A percentile compares a stretch with the other conserved stretches of the same genome.
Conservation (phyloP, 805 yeast species). For the Nakazawaea populi region DNA sequence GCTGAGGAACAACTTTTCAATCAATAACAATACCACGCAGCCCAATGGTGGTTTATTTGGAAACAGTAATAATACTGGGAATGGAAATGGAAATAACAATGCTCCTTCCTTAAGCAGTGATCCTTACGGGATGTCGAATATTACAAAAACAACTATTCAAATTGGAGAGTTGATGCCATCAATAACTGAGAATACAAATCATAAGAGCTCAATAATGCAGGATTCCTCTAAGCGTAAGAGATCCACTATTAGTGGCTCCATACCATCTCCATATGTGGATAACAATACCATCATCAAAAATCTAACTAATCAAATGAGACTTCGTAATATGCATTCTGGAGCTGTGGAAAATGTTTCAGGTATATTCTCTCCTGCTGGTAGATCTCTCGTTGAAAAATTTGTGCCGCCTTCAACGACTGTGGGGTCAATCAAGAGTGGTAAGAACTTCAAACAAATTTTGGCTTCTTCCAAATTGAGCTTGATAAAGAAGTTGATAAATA, state of each 20-base stretch:
- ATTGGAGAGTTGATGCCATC: constrained; percentile 11
- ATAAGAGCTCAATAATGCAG: background rate
- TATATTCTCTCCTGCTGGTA: constrained; percentile 20
- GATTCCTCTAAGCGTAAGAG: constrained; percentile 25
- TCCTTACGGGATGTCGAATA: constrained; percentile 27
- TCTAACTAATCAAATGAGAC: constrained; percentile 16
- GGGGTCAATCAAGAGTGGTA: constrained; percentile 9
- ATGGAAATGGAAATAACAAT: background rate
- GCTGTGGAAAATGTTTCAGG: constrained; percentile 22
- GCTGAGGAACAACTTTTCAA: background rate
- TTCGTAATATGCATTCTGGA: constrained; percentile 15
- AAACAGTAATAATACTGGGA: constrained; percentile 3
- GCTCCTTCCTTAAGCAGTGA: constrained; percentile 11
- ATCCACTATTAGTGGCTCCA: constrained; percentile 13
- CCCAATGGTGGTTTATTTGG: constrained; percentile 17
- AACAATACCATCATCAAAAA: constrained; percentile 12
- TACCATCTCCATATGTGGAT: constrained; percentile 3
- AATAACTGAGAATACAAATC: constrained; percentile 27
- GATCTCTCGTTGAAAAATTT: constrained; percentile 8
- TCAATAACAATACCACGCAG: background rate
- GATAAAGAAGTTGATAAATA: constrained; percentile 10
- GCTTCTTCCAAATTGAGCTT: constrained; percentile 8
- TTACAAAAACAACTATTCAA: constrained; percentile 13
- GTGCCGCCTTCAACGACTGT: constrained; percentile 8
- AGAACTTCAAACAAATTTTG: constrained; percentile 3